Percentiles rank a stretch among this genome's conserved stretches.
phyloP scores from a whole-genome alignment of 2,329 filamentous ascomycete species.

The Trichoderma sp. region DNA sequence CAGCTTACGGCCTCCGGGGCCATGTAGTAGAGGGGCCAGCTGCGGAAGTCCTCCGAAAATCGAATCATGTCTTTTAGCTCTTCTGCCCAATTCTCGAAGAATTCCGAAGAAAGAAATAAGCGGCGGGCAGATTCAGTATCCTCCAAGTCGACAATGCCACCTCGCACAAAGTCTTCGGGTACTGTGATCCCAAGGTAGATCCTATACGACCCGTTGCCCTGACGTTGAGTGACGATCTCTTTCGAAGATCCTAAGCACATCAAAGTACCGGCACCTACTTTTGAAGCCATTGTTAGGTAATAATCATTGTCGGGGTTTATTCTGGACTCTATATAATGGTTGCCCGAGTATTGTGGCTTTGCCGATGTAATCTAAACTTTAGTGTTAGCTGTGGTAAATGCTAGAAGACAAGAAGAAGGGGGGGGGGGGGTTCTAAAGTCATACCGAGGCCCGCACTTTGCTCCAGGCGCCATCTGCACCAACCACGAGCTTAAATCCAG shows the following conservation, averaged over 20 bases:
- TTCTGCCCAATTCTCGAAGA: not conserved
- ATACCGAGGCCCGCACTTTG: slow-evolving; percentile 30
- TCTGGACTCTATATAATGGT: slow-evolving; percentile 6
- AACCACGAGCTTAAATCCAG: slow-evolving; percentile 40
- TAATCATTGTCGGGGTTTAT: not conserved
- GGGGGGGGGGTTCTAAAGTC: not conserved
- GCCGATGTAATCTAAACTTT: slow-evolving; percentile 26
- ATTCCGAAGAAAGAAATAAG: slow-evolving; percentile 4
- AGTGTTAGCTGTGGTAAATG: not conserved
- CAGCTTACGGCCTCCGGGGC: not conserved
- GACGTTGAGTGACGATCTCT: slow-evolving; percentile 1
- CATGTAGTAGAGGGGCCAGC: slow-evolving; percentile 14
- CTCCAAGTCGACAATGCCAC: not conserved
- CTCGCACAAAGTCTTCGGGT: slow-evolving; percentile 7
- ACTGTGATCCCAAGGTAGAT: not conserved
- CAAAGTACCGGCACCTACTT: not conserved
- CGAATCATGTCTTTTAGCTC: slow-evolving; percentile 6
- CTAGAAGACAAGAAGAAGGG: too few species aligned
- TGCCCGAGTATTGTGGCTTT: slow-evolving; percentile 18
- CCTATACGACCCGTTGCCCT: slow-evolving; percentile 2
- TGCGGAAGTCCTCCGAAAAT: not conserved
- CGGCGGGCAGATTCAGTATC: not conserved
- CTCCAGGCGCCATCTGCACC: slow-evolving; percentile 40
- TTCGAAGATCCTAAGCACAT: not conserved
- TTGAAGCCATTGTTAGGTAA: not conserved